Conservation (phyloP, 2,329 filamentous ascomycete genomes). For the Cryphonectria parasitica region DNA sequence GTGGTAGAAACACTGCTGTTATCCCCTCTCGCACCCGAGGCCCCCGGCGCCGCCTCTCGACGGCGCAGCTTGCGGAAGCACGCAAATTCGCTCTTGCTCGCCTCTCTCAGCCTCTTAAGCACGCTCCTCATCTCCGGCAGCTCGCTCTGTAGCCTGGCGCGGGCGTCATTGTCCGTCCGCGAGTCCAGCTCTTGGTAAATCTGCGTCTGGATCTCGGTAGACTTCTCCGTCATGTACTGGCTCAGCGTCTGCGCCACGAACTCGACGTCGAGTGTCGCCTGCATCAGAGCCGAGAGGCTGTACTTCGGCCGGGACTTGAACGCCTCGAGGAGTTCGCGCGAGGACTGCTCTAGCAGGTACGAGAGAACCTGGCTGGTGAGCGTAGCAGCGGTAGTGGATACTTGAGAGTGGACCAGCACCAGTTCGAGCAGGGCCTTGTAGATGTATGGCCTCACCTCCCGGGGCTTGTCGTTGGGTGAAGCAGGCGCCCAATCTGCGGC, state of each 20-base stretch:
- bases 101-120: constrained; percentile 81
- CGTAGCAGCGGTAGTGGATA: constrained; percentile 75
- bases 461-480: constrained; percentile 57
- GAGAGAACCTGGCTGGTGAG: constrained; percentile 83
- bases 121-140: constrained; percentile 86
- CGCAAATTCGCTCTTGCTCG: constrained; percentile 84
- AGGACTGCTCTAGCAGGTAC: constrained; percentile 82
- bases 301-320: constrained; percentile 73
- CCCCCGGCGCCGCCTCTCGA: constrained; percentile 20
- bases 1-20: constrained; percentile 23
- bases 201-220: constrained; percentile 79
- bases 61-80: constrained; percentile 72
- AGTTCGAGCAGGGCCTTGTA: constrained; percentile 84
- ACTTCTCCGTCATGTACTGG: constrained; percentile 84
- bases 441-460: constrained; percentile 83
- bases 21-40: constrained; percentile 4
- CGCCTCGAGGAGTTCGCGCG: constrained; percentile 76
- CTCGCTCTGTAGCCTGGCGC: constrained; percentile 80
- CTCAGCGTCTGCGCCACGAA: constrained; percentile 93
- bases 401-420: constrained; percentile 89
- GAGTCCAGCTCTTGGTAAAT: constrained; percentile 92
- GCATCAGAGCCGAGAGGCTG: constrained; percentile 83
- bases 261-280: constrained; percentile 95
- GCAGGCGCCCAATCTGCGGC: constrained; percentile 72
- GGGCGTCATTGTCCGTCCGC: constrained; percentile 85